These are phyloP conservation scores for Eucalyptus lansdowneana DNA, from an alignment of 345 rosid species.

Conservation along the genomic window DNA sequence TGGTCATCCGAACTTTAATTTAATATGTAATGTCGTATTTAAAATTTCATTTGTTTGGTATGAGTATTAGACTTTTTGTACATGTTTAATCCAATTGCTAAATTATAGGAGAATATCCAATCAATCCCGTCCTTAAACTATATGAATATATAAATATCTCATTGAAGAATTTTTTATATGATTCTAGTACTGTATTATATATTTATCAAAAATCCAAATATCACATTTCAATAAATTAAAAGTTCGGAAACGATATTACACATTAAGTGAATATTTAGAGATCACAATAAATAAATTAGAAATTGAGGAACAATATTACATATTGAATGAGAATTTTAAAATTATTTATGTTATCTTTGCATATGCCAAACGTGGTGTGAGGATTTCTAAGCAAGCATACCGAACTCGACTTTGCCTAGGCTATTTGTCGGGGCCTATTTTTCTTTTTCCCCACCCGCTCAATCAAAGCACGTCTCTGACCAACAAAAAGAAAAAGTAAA, in stretches of 20 bases:
- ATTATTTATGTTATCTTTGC: too few species aligned
- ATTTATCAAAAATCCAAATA: rapidly evolving
- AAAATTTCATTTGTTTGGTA: rapidly evolving
- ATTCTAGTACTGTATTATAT: rapidly evolving
- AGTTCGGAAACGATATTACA: rapidly evolving
- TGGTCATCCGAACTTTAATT: rapidly evolving
- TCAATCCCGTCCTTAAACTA: rapidly evolving
- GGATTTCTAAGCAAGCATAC: not conserved
- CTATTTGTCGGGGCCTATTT: not conserved
- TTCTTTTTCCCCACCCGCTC: not conserved
- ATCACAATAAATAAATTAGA: too few species aligned
- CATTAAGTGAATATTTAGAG: rapidly evolving
- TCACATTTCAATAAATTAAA: too few species aligned
- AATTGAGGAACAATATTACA: rapidly evolving
- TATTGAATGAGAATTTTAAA: rapidly evolving
- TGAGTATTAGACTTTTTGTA: too few species aligned
- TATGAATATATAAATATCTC: too few species aligned
- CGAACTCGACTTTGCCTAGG: not conserved
- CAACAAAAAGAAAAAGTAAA: not conserved
- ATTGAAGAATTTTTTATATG: rapidly evolving
- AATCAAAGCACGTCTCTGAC: not conserved
- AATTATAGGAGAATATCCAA: too few species aligned
- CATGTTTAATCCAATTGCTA: too few species aligned
- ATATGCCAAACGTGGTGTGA: not conserved
- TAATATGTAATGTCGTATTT: too few species aligned